Evolutionary conservation across 2,329 filamentous ascomycete genomes (phyloP).

Genomic region (Hypomyces perniciosus): DNA sequence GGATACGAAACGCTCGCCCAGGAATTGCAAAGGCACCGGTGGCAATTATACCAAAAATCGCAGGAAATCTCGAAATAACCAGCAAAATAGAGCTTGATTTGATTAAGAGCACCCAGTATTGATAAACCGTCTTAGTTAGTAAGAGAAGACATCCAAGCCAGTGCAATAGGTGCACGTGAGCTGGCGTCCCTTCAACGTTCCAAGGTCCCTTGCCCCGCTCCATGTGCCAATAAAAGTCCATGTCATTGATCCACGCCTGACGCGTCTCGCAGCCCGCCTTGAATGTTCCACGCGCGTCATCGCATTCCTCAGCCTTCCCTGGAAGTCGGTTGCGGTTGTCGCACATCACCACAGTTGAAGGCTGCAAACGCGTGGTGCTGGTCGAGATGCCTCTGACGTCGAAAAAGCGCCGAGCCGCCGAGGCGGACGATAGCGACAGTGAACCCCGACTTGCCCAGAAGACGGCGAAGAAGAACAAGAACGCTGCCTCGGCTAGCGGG

Average conservation of each 20-base stretch:
- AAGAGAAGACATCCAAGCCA: background rate
- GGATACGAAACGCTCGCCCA: no score
- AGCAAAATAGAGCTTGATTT: background rate
- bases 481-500: conserved; percentile 17
- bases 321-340: background rate
- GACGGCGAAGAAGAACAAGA: conserved; percentile 44
- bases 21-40: no score
- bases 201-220: background rate
- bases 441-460: conserved; percentile 27
- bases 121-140: background rate
- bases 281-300: conserved; percentile 6
- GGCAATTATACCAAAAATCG: no score
- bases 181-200: conserved; percentile 11
- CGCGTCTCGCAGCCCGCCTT: conserved; percentile 7
- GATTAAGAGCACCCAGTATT: background rate
- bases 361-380: background rate
- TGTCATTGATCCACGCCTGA: conserved; percentile 4
- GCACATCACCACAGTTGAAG: background rate
- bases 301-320: conserved; percentile 5
- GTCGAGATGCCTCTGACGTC: conserved; percentile 20
- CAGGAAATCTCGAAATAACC: no score
- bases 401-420: conserved; percentile 32
- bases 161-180: conserved; percentile 13
- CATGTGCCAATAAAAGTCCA: background rate
- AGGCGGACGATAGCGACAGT: conserved; percentile 28